Conservation (phyloP, 1,284 basidiomycete species). For the Exobasidium cylindrosporum region DNA sequence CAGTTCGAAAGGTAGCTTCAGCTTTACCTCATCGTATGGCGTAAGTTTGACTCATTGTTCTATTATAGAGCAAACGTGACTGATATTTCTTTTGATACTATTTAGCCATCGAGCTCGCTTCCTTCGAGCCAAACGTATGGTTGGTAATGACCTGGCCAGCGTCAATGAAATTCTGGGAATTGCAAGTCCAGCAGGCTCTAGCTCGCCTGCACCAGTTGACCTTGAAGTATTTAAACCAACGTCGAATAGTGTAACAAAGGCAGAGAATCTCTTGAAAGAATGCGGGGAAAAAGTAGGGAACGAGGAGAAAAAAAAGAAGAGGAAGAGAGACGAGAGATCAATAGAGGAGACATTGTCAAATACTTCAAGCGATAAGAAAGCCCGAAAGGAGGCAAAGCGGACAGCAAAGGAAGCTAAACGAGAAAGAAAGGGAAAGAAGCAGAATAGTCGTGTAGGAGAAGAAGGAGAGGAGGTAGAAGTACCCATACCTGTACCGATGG, state of each 20-base stretch:
- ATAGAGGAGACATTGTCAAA: background rate
- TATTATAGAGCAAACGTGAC: no score
- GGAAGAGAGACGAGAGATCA: slow-evolving; percentile 22
- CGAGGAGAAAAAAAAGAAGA: slow-evolving; percentile 15
- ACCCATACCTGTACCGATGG: background rate
- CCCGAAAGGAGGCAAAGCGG: slow-evolving; percentile 7
- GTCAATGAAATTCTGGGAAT: slow-evolving; percentile 53
- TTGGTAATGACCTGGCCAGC: slow-evolving; percentile 32
- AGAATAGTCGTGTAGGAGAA: slow-evolving; percentile 1
- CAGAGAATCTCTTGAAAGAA: slow-evolving; percentile 4
- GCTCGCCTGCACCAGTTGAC: slow-evolving; percentile 8
- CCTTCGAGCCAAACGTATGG: slow-evolving; percentile 49
- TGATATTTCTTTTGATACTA: background rate
- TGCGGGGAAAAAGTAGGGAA: slow-evolving; percentile 19
- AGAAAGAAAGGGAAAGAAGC: slow-evolving; percentile 9
- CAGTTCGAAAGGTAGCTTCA: background rate
- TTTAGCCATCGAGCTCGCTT: slow-evolving; percentile 41
- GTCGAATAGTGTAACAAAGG: slow-evolving; percentile 17
- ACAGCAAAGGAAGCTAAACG: slow-evolving; percentile 17
- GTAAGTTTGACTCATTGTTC: slow-evolving; percentile 11
- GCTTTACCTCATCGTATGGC: background rate
- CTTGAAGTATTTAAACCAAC: no score
- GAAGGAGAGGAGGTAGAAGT: background rate
- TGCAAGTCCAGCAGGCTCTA: slow-evolving; percentile 20
- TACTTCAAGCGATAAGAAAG: slow-evolving; percentile 6